Evolutionary conservation across 139 green algal genomes (phyloP).

Genomic region (Marvania coccoides): DNA sequence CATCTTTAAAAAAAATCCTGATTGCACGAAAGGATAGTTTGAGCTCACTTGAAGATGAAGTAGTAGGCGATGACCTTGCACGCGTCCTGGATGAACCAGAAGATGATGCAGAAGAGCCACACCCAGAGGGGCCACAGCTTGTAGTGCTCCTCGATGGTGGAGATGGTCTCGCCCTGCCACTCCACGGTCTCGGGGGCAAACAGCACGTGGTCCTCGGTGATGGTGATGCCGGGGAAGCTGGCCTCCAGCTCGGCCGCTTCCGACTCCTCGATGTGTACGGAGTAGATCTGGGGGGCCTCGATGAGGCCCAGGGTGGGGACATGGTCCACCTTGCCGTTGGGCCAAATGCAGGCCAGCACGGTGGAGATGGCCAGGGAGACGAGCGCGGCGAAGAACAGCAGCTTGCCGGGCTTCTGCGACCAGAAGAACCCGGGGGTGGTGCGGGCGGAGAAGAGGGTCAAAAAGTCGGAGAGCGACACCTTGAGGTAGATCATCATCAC

Average conservation of each 20-base stretch:
- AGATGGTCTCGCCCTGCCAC: slow-evolving; percentile 2
- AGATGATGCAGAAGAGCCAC: slow-evolving; percentile 81
- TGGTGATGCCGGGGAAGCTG: not conserved
- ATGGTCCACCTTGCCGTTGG: slow-evolving; percentile 33
- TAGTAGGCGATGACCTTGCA: slow-evolving; percentile 52
- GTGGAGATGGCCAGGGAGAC: slow-evolving; percentile 59
- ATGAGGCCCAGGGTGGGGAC: slow-evolving; percentile 33
- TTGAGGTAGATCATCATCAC: slow-evolving; percentile 80
- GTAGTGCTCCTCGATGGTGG: slow-evolving; percentile 26
- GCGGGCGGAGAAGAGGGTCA: slow-evolving; percentile 75
- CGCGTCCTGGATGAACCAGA: slow-evolving; percentile 68
- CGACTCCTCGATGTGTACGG: not conserved
- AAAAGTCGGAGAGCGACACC: slow-evolving; percentile 75
- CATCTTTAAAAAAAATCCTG: too few species aligned
- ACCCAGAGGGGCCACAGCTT: slow-evolving; percentile 52
- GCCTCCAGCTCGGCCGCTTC: too few species aligned
- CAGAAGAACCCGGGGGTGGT: slow-evolving; percentile 70
- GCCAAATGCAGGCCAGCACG: slow-evolving; percentile 60
- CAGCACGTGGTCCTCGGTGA: slow-evolving; percentile 8
- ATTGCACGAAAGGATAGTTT: too few species aligned
- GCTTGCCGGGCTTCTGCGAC: slow-evolving; percentile 21
- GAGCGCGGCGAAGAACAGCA: slow-evolving; percentile 33
- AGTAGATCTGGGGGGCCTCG: not conserved
- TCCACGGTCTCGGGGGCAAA: not conserved
- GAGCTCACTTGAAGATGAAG: slow-evolving; percentile 44